phyloP scores from a whole-genome alignment of 495 filamentous ascomycete species.

The Parathielavia appendiculata region DNA sequence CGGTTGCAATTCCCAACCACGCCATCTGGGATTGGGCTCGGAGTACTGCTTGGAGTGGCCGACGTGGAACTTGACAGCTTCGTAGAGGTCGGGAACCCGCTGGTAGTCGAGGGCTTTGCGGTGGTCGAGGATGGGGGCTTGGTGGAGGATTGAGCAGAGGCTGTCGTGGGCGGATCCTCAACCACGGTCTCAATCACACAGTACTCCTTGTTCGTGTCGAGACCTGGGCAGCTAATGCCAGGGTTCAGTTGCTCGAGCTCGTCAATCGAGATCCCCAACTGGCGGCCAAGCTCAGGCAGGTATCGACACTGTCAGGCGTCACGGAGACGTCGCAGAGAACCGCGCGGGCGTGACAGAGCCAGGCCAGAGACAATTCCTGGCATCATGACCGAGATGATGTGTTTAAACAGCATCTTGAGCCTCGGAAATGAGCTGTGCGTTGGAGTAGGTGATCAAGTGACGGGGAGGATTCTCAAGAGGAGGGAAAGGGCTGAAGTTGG shows the following conservation, averaged over 20 bases:
- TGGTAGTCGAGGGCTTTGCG: constrained; percentile 26
- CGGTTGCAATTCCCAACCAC: background rate
- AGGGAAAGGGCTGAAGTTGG: too few relatives aligned
- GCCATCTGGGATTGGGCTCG: background rate
- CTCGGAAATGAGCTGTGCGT: background rate
- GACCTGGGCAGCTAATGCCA: constrained; percentile 22
- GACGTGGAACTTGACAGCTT: constrained; percentile 6
- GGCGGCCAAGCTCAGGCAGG: constrained; percentile 21
- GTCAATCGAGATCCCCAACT: constrained; percentile 22
- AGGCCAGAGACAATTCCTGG: background rate
- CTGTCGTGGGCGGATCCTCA: constrained; percentile 9
- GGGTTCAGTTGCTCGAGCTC: constrained; percentile 22
- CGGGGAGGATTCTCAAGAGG: background rate
- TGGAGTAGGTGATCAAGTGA: background rate
- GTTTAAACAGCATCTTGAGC: constrained; percentile 2
- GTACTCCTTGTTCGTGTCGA: constrained; percentile 24
- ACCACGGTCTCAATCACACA: constrained; percentile 25
- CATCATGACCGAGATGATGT: background rate
- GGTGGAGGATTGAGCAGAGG: background rate
- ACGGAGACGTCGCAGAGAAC: constrained; percentile 20
- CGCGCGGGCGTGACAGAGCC: constrained; percentile 6
- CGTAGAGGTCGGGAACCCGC: background rate
- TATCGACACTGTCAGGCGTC: constrained; percentile 15
- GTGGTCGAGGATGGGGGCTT: constrained; percentile 12
- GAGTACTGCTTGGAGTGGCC: background rate